Evolutionary conservation across 306 rosid genomes (phyloP), one percentile per base, ranked within the genome.

Genomic region (Rosa chinensis): DNA sequence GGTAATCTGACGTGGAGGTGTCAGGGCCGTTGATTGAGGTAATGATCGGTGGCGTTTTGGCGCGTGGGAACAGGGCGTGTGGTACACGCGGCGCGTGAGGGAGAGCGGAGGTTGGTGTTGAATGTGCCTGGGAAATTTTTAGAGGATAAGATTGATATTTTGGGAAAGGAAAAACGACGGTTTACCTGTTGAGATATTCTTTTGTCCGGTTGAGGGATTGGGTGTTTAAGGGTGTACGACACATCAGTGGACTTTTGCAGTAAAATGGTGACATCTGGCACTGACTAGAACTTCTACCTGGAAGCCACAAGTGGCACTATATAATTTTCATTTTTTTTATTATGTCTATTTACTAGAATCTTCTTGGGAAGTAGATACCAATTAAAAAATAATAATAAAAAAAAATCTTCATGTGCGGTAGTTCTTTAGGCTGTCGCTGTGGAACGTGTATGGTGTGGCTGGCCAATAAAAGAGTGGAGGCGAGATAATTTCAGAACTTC

Each of bases 1-100:
- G 70, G 40, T 6, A 20, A 17, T 16, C 5, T 72, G 73, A 82
- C 90, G 89, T 90, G 93, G 80, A 81, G 40, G 2, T 0, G 2
- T 48, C 10, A 2, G 3, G 28, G 17, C 86, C 90, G 93, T 87
- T 40, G 71, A 79, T 82, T 82, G 18, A 5, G 56, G 50, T 66
- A 56, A 64, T 74, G 61, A 78, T 32, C 23, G 53, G 18, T 11
- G 28, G 14, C 10, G 13, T 59, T 23, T 61, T 10, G 39, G 2
- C 5, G 37, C 1, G 7, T 1, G 39, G 10, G 55, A 1, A 5
- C 3, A 23, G 66, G 8, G 17, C 3, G 17, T 61, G 39, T 3
- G 9, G 40, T 4, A 1, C 78, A 58, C 56, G 69, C n/a, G 35
- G 35, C 10, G 55, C 53, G 17, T 4, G 8, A 25, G 23, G 45